Evolutionary conservation across 441 rosid genomes (phyloP), one percentile per base, ranked within the genome.

Genomic region (Erodium chrysanthum): DNA sequence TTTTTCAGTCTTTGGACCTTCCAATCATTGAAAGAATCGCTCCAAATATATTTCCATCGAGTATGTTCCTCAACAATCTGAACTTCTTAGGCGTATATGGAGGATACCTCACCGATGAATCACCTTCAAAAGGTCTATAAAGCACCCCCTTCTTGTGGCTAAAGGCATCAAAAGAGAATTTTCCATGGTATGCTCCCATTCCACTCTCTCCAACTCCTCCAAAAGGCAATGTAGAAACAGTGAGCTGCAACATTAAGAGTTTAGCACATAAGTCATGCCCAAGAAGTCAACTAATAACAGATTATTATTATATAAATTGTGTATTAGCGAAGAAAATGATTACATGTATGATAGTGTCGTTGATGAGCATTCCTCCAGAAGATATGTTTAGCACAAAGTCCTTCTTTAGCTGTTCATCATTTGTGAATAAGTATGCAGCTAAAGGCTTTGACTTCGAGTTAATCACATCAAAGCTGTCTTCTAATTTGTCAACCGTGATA

Each of bases 191-290:
- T 0, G 85, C 72, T 22, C 91, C 89, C 84, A 86, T 84, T 76
- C 89, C 91, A 40, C 91, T 86, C 76, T 86, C 91, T 37, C 89
- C 91, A n/a, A 86, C 88, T 27, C 91, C 91, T 56, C 91, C 91
- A 1, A 86, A 86, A 3, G 91, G 91, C n/a, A 86, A 75, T 23
- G 80, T 67, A 0, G 80, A 76, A 66, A 85, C 78, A 0, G 84
- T 80, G 27, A 84, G 76, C 91, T 86, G 83, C 82, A 81, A 9
- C 17, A 4, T 54, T 42, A 67, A 59, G 29, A n/a, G 68, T 58
- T 62, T 6, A 37, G 61, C 8, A 23, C 48, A 17, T 4, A 59
- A 5, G 4, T 14, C 10, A 25, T 14, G 31, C 7, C 7, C 22
- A 0, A 50, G 8, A 2, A 15, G 15, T 27, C 29, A 27, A 27